Conservation (phyloP, 1,284 basidiomycete species). For the Phylloporus gajari region DNA sequence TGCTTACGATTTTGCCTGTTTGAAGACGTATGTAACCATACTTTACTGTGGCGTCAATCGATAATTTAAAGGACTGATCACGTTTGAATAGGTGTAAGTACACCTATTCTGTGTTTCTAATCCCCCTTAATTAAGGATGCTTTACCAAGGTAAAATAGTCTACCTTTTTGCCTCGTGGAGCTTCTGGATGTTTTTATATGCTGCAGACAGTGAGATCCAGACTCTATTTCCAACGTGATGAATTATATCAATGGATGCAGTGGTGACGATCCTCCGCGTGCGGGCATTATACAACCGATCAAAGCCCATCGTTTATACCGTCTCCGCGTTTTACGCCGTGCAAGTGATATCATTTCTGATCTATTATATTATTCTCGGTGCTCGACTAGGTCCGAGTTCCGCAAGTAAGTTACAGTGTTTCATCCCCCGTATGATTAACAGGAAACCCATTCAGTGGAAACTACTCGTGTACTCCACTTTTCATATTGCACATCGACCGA, state of each 20-base stretch:
- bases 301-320: not conserved
- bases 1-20: not conserved
- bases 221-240: no score
- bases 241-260: not conserved
- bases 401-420: no score
- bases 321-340: not conserved
- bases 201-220: not conserved
- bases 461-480: no score
- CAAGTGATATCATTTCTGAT: no score
- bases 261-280: conserved; percentile 1
- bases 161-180: not conserved
- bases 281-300: conserved; percentile 1
- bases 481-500: no score
- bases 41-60: no score
- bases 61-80: not conserved
- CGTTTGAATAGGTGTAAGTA: not conserved
- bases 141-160: not conserved
- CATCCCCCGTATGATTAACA: no score
- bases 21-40: not conserved
- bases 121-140: not conserved
- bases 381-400: no score
- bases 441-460: no score
- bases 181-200: not conserved
- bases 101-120: not conserved
- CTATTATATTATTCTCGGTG: no score